phyloP scores from a whole-genome alignment of 352 stramenopile species.

The Pythium brachiatum region DNA sequence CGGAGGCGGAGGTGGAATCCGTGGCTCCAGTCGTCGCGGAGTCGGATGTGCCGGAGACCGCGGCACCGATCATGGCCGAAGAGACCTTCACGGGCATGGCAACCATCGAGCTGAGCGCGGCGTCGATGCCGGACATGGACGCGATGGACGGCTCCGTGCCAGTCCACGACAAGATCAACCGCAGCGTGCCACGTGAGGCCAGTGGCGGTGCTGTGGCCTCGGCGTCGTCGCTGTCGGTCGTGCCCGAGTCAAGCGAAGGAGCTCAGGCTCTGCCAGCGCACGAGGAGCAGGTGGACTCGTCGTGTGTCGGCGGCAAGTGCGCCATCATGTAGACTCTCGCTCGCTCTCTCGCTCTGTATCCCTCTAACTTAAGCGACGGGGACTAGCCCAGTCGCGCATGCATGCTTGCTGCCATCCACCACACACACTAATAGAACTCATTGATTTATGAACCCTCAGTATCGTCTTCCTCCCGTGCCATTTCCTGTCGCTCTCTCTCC shows the following conservation, averaged over 20 bases:
- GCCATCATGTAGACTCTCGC: conserved; percentile 43
- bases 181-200: not conserved
- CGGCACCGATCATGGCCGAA: conserved; percentile 1
- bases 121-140: not conserved
- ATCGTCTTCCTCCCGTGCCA: conserved; percentile 2
- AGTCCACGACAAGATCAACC: conserved; percentile 20
- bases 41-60: not conserved
- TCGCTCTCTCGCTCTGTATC: no score
- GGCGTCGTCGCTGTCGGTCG: not conserved
- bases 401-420: not conserved
- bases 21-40: not conserved
- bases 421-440: not conserved
- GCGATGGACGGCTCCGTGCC: conserved; percentile 18
- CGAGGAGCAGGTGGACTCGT: conserved; percentile 38
- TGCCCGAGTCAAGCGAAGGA: not conserved
- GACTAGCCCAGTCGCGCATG: conserved; percentile 1
- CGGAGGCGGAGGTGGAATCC: not conserved
- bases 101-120: conserved; percentile 20
- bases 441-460: not conserved
- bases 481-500: conserved; percentile 28
- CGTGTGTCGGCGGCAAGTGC: conserved; percentile 42
- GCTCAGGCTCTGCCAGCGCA: conserved; percentile 10
- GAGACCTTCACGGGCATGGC: conserved; percentile 10
- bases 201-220: not conserved
- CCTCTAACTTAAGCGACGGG: not conserved